Evolutionary conservation across 176 grass and related monocot genomes (phyloP).

Genomic region (Eragrostis curvula): DNA sequence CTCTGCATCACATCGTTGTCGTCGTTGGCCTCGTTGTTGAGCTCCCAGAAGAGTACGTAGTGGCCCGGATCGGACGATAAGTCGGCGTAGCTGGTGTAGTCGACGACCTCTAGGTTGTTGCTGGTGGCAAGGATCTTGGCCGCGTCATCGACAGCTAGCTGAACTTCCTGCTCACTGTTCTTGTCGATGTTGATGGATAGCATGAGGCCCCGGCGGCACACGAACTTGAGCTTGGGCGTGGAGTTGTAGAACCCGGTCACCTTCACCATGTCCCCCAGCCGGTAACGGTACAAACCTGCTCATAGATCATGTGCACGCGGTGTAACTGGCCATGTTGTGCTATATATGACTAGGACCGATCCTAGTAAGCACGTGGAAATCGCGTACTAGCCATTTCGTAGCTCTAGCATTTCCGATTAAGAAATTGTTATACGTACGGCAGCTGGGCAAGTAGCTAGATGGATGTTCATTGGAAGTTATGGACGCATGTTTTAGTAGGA

Average conservation of each 20-base stretch:
- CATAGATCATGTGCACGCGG: too few relatives aligned
- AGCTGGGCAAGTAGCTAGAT: too few relatives aligned
- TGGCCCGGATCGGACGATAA: constrained; percentile 54
- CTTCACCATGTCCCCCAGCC: constrained; percentile 72
- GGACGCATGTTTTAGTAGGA: too few relatives aligned
- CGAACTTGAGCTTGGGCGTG: constrained; percentile 79
- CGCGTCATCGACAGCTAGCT: constrained; percentile 64
- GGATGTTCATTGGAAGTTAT: too few relatives aligned
- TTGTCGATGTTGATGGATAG: constrained; percentile 92
- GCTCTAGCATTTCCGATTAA: too few relatives aligned
- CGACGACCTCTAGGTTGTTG: constrained; percentile 79
- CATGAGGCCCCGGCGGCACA: constrained; percentile 69
- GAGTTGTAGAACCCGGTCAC: constrained; percentile 85
- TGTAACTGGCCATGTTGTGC: too few relatives aligned
- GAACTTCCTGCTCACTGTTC: constrained; percentile 86
- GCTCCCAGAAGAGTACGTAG: constrained; percentile 80
- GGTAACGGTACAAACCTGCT: constrained; percentile 90
- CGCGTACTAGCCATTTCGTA: too few relatives aligned
- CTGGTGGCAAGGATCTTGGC: constrained; percentile 45
- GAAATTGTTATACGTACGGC: too few relatives aligned
- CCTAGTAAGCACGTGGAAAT: too few relatives aligned
- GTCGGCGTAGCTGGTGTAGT: constrained; percentile 82
- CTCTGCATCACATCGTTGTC: constrained; percentile 57
- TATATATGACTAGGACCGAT: too few relatives aligned
- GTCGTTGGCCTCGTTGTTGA: constrained; percentile 51